Evolutionary conservation across 352 stramenopile genomes (phyloP).

Genomic region (Globisporangium irregulare): DNA sequence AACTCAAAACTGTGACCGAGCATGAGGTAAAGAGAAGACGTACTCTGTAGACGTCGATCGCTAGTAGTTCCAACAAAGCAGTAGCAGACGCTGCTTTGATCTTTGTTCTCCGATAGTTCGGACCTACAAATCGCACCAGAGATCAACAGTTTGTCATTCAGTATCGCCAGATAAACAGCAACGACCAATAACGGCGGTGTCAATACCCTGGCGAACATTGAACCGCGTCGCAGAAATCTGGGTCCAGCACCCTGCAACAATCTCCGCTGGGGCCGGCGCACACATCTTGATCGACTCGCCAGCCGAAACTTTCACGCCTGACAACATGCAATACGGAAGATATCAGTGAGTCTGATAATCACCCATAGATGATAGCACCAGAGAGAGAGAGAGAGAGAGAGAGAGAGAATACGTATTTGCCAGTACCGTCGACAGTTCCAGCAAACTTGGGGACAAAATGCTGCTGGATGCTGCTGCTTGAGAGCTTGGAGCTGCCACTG

Average conservation of each 20-base stretch:
- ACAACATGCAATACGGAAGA: neutral
- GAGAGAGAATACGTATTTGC: too few species aligned
- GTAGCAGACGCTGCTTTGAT: conserved; percentile 55
- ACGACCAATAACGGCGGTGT: too few species aligned
- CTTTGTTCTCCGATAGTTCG: conserved; percentile 79
- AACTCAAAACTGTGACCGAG: neutral
- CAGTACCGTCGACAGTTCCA: conserved; percentile 14
- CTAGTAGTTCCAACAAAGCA: conserved; percentile 57
- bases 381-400: neutral
- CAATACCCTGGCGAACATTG: conserved; percentile 72
- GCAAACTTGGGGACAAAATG: conserved; percentile 11
- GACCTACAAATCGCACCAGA: conserved; percentile 25
- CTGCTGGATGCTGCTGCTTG: conserved; percentile 8
- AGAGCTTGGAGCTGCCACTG: conserved; percentile 6
- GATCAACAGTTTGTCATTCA: neutral
- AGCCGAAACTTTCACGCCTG: conserved; percentile 41
- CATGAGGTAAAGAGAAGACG: neutral
- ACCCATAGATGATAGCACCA: neutral
- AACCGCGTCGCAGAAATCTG: conserved; percentile 68
- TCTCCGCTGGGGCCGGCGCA: conserved; percentile 28
- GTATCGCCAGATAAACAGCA: neutral
- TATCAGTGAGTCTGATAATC: neutral
- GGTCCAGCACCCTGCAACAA: conserved; percentile 50
- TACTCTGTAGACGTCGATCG: conserved; percentile 75
- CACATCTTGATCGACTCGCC: conserved; percentile 59